phyloP scores from a whole-genome alignment of 306 rosid species.

The Quercus bicolor region DNA sequence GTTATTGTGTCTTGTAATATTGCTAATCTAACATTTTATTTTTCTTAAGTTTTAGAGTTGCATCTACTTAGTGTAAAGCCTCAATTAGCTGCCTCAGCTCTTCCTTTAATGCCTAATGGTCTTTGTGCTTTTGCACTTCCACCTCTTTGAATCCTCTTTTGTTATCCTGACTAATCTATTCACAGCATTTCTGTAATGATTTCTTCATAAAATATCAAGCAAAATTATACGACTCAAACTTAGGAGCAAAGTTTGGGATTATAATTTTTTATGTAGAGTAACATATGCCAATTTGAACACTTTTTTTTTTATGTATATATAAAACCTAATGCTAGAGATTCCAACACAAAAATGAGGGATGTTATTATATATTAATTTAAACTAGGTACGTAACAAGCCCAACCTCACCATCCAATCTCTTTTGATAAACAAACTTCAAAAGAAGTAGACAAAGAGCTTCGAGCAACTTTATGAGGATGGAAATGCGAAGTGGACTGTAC shows the following conservation, averaged over 20 bases:
- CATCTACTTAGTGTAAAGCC: too few relatives aligned
- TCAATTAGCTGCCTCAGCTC: too few relatives aligned
- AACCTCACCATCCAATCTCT: too few relatives aligned
- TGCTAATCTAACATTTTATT: not conserved
- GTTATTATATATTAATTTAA: too few relatives aligned
- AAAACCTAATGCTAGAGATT: not conserved
- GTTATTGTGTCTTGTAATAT: not conserved
- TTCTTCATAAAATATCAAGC: not conserved
- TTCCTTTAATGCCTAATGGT: too few relatives aligned
- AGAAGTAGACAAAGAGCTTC: too few relatives aligned
- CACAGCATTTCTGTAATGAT: not conserved
- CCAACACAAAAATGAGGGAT: not conserved
- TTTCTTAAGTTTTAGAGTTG: not conserved
- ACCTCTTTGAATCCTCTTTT: not conserved
- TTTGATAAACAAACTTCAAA: too few relatives aligned
- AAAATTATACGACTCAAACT: not conserved
- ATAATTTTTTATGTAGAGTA: not conserved
- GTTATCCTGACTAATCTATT: not conserved
- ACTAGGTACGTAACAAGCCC: too few relatives aligned
- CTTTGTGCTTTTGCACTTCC: too few relatives aligned
- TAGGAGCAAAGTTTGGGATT: not conserved
- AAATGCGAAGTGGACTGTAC: not conserved
- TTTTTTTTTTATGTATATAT: too few relatives aligned
- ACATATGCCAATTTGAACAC: not conserved
- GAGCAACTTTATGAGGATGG: too few relatives aligned